Evolutionary conservation across 352 stramenopile species (phyloP), one percentile per base, ranked within the genome.

Genomic region (Pythium periplocum): DNA sequence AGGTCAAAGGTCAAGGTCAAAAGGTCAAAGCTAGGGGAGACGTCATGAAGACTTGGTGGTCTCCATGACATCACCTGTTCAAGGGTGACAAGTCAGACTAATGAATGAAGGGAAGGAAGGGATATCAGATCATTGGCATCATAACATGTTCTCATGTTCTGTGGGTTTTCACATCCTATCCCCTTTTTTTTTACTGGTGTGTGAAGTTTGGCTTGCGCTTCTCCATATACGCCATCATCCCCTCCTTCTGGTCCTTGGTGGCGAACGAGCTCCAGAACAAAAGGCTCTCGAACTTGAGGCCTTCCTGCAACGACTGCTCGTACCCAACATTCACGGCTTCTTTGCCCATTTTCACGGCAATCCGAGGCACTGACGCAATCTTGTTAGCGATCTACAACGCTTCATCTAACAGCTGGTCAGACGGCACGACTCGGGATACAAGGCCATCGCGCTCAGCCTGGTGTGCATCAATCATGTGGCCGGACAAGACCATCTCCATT

Each of bases 401-500:
- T 59, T 98, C 88, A 1, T 98, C 90, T 9, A 99, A 53, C 33
- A 99, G 81, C 48, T 95, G 69, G 46, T 96, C 91, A 2, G 85
- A 78, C 6, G 92, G 88, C 62, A 98, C 93, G 17, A 99, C 87
- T 39, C 93, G 93, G 26, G 93, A 84, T 10, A 98, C 93, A 36
- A 98, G 86, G 12, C 97, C 97, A 62, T 96, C 90, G 37, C 79
- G 69, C 62, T 98, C 87, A 2, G 95, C 96, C 73, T 98, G 87
- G 53, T 98, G 72, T 3, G 97, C 96, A 72, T 89, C 81, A 45
- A 99, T 98, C 74, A 97, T 94, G 71, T 95, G 96, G 51, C 96
- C 97, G n/a, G 97, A 99, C 41, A 99, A 81, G 47, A 97, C 86
- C 90, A 99, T 98, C 63, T 99, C 88, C 97, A 99, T 99, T 43